Base-by-base conservation (phyloP, 2,329 filamentous ascomycete genomes). In the Fusarium falciforme region DNA sequence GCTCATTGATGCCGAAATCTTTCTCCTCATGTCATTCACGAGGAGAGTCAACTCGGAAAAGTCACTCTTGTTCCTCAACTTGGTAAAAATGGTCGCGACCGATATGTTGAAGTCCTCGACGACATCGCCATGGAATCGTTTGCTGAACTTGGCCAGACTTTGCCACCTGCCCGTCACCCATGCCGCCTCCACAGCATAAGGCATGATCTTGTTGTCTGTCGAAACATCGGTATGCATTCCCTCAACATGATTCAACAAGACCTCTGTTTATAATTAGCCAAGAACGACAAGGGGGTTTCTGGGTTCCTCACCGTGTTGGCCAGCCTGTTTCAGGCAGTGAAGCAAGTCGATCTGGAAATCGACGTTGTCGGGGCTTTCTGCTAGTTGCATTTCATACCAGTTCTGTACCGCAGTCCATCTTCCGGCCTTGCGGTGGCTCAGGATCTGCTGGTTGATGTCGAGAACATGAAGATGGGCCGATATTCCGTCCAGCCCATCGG, bases 401-500 rank as follows among this genome's bases (percentile, higher is more conserved):
- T 94, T 97, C 83, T 98, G 96, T 27, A 95, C 96, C 61, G 96
- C 94, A 17, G 94, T 92, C 95, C 96, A 99, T 71, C 95, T 89
- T 5, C 96, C 96, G 22, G 95, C 94, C 82, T 98, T 98, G 66
- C 93, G 91, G 83, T 99, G 95, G 77, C 97, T 94, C 64, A 98
- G 87, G 35, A 98, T 93, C 80, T 98, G 95, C 80, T 98, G 96
- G 69, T 98, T 93, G 59, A 98, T 92, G 74, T 97, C 94, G n/a
- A 98, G 86, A 12, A 95, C 91, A 67, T 93, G 93, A 4, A 98
- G 86, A 80, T 96, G 93, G 22, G 94, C 91, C 2, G 96, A 97
- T 70, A 99, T 96, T 4, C 96, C 96, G 80, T 98, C 95, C 36
- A 99, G 92, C 1, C 96, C 95, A 82, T 99, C 96, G 0, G 96